Conservation (phyloP, 2,329 filamentous ascomycete genomes). For the Aspergillus versicolor region DNA sequence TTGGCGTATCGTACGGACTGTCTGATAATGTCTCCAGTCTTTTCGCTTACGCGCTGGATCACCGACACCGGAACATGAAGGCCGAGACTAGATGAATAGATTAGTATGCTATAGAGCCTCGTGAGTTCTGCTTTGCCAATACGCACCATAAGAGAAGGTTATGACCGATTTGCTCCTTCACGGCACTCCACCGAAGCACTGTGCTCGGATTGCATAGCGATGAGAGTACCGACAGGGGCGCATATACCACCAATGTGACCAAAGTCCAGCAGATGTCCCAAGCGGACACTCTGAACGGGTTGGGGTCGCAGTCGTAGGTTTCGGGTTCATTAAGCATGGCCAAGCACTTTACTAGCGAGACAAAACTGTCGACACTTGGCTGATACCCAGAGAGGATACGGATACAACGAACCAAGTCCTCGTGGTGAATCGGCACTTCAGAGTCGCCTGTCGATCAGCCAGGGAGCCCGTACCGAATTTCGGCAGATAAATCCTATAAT, state of each 20-base stretch:
- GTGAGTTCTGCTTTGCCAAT: background rate
- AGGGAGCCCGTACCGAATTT: no score
- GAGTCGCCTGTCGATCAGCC: no score
- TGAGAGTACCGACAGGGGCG: slow-evolving; percentile 5
- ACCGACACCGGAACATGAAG: slow-evolving; percentile 6
- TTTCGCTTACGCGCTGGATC: slow-evolving; percentile 3
- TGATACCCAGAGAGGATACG: no score
- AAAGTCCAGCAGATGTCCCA: slow-evolving; percentile 10
- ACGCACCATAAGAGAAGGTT: slow-evolving; percentile 8
- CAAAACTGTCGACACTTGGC: background rate
- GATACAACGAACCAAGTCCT: no score
- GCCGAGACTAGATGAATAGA: background rate
- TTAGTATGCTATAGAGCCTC: background rate
- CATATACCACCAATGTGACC: slow-evolving; percentile 5
- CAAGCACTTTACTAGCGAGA: no score
- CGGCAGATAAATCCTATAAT: no score
- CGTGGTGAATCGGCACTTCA: no score
- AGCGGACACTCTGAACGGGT: background rate
- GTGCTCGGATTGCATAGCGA: background rate
- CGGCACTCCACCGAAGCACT: background rate
- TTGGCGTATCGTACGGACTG: slow-evolving; percentile 5
- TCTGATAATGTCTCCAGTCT: background rate
- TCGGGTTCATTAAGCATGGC: background rate
- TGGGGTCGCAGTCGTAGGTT: background rate
- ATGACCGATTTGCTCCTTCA: slow-evolving; percentile 2